phyloP scores from a whole-genome alignment of 345 rosid genomes.

The Rhizophora apiculata region DNA sequence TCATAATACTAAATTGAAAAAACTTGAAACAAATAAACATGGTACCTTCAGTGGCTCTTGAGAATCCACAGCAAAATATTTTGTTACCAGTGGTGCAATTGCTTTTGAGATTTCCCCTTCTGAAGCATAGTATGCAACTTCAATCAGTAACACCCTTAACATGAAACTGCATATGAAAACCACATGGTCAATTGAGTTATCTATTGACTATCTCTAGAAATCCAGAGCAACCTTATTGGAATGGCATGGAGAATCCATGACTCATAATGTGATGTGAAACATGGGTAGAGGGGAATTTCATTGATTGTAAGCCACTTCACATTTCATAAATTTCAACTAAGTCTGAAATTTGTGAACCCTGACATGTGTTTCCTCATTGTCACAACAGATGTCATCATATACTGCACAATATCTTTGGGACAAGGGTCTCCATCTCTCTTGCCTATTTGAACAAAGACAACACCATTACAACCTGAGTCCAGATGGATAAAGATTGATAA shows the following conservation, averaged over 20 bases:
- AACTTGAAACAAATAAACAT: neutral
- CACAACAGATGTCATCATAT: slow-evolving; percentile 79
- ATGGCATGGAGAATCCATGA: neutral
- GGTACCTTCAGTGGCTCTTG: slow-evolving; percentile 63
- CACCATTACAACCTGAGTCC: slow-evolving; percentile 92
- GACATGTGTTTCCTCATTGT: slow-evolving; percentile 85
- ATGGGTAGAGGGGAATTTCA: neutral
- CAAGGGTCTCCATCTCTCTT: slow-evolving; percentile 74
- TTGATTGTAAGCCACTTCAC: neutral
- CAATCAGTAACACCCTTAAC: slow-evolving; percentile 78
- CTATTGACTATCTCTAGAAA: neutral
- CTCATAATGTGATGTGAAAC: neutral
- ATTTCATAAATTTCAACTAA: neutral
- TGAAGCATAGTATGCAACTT: slow-evolving; percentile 86
- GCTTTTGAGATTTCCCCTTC: slow-evolving; percentile 89
- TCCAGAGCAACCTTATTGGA: neutral
- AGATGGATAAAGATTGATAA: slow-evolving; percentile 61
- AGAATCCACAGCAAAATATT: slow-evolving; percentile 73
- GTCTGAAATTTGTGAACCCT: slow-evolving; percentile 45
- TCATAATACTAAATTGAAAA: too few species aligned
- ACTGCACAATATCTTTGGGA: slow-evolving; percentile 80
- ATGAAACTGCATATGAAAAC: slow-evolving; percentile 51
- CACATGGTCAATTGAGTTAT: too few species aligned
- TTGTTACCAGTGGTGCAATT: slow-evolving; percentile 61
- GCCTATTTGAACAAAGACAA: slow-evolving; percentile 85